Base-by-base conservation (phyloP, 768 basidiomycete species). In the Dictyophora rubrovolvata region DNA sequence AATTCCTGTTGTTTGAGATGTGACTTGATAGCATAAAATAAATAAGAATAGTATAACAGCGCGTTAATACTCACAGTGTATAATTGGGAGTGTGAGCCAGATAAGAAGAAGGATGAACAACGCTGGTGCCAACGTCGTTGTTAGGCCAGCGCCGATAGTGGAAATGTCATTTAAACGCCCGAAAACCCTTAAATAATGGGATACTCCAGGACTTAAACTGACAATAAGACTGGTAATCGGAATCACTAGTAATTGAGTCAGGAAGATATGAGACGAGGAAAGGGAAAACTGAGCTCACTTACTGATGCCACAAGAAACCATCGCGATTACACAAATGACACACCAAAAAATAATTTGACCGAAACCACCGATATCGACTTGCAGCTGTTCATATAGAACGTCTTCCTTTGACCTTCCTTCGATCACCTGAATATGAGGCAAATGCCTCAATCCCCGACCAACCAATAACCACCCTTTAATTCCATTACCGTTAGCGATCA, bases 341-440 rank as follows among this genome's bases (percentile, higher is more conserved):
- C 74, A 70, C 85, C 87, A 88, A 63, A 86, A 79, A 2, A 77
- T 75, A 33, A 75, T 59, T 20, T 68, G 67, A 62, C 82, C 79
- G 60, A 79, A 61, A 53, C 67, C 56, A 36, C 72, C 77, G 42
- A 79, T 72, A 67, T 82, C 78, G 61, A 79, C 75, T 69, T 87
- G 86, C 53, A 91, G 71, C 22, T 87, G 82, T 60, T 84, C 82
- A 88, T 89, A 93, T 56, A 85, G 72, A 36, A 93, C 81, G 68
- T 91, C 89, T 65, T 91, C 88, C 69, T 87, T 89, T 14, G 87
- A 85, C 60, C 86, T 73, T 1, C 89, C 89, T 66, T 88, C 85
- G 21, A 93, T 89, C 36, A 86, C 71, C 66, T 86, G 73, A 5
- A 86, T 69, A 1, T 82, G 82, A 33, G 81, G 82, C 23, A 91